These are phyloP conservation scores for Globisporangium mamillatum DNA, from an alignment of 352 stramenopile species.

Conservation along the genomic window DNA sequence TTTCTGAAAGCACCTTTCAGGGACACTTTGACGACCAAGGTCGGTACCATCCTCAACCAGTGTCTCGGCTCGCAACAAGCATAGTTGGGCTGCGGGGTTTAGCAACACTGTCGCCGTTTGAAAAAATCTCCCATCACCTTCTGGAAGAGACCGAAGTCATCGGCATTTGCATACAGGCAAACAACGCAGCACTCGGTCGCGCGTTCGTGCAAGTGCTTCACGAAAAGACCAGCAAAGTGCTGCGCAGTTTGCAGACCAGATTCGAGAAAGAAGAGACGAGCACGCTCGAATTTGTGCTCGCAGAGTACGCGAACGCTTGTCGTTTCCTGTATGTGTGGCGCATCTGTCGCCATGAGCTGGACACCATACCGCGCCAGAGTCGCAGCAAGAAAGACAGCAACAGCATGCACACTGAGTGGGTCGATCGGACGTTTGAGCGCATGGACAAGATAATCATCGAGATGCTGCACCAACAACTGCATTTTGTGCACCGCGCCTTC, in stretches of 20 bases:
- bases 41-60: conserved; percentile 11
- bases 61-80: background rate
- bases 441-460: conserved; percentile 49
- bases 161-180: conserved; percentile 59
- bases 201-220: conserved; percentile 66
- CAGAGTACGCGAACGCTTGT: conserved; percentile 54
- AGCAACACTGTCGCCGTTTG: conserved; percentile 42
- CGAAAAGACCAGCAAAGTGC: conserved; percentile 54
- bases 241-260: conserved; percentile 25
- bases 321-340: conserved; percentile 64
- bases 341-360: conserved; percentile 57
- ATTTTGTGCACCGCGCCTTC: conserved; percentile 50
- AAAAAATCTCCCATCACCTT: conserved; percentile 68
- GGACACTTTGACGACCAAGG: conserved; percentile 17
- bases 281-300: conserved; percentile 40
- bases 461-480: conserved; percentile 51
- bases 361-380: conserved; percentile 36
- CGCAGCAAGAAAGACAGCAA: conserved; percentile 18
- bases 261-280: conserved; percentile 31
- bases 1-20: background rate
- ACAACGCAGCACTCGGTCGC: conserved; percentile 52
- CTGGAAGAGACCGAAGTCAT: conserved; percentile 73
- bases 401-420: conserved; percentile 58
- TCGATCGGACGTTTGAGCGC: conserved; percentile 58
- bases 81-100: background rate